Percentiles rank a stretch among this genome's conserved stretches.
Evolutionary conservation across 139 green algal species (phyloP).

Genomic region (Tetraselmis striata): DNA sequence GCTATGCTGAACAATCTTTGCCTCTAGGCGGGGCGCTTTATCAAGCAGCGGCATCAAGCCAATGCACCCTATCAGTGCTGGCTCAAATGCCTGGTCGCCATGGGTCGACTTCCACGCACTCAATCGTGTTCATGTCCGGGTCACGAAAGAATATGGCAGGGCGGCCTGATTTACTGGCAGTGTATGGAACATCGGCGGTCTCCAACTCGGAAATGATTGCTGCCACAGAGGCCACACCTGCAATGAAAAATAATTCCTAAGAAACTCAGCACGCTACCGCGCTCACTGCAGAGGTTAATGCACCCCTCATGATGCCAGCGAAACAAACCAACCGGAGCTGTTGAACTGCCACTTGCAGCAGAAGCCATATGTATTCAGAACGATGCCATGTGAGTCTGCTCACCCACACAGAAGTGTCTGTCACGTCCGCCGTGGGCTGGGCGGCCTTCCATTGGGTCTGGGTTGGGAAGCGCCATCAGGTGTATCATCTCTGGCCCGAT

Average conservation of each 20-base stretch:
- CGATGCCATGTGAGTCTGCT: no score
- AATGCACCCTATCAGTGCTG: no score
- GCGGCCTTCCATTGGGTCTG: conserved; percentile 2
- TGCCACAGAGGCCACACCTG: background rate
- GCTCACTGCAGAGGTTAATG: no score
- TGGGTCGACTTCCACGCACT: background rate
- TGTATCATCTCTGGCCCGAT: conserved; percentile 23
- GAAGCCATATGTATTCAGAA: no score
- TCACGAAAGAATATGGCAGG: conserved; percentile 22
- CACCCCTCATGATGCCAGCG: no score
- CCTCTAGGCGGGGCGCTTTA: no score
- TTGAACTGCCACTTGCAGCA: no score
- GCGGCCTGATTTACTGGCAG: conserved; percentile 12
- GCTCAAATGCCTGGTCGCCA: background rate
- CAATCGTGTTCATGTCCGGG: conserved; percentile 11
- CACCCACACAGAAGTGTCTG: conserved; percentile 18
- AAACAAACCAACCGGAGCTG: no score
- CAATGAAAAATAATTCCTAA: no score
- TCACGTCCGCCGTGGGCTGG: conserved; percentile 20
- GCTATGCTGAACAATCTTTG: no score
- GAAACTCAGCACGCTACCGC: no score
- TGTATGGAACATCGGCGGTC: conserved; percentile 5
- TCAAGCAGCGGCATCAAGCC: no score
- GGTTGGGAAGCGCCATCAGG: conserved; percentile 25
- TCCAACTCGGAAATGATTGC: background rate